A percentile compares a stretch with the other conserved stretches of the same genome.
Evolutionary conservation across 2,329 filamentous ascomycete species (phyloP).

Genomic region (Colletotrichum eleusines): DNA sequence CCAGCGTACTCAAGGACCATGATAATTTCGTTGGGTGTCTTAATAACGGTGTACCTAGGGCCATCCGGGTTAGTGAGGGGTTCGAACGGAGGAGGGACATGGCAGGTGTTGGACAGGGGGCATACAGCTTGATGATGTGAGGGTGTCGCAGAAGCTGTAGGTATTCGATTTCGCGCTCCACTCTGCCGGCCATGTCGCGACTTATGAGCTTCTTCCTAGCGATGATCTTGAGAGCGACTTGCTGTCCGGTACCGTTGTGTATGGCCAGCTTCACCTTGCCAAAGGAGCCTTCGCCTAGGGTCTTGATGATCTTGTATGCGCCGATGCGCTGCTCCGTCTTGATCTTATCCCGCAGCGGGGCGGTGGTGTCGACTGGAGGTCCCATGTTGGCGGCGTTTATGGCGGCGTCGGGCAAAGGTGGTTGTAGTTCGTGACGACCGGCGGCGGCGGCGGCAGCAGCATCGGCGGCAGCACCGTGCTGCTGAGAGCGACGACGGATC

Average conservation of each 20-base stretch:
- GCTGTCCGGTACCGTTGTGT: conserved; percentile 90
- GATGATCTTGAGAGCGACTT: conserved; percentile 98
- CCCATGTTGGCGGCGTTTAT: conserved; percentile 52
- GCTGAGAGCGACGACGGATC: conserved; percentile 62
- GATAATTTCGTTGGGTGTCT: conserved; percentile 92
- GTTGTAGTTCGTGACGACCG: conserved; percentile 44
- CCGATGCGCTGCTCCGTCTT: conserved; percentile 87
- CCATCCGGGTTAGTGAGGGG: conserved; percentile 10
- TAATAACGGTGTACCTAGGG: conserved; percentile 91
- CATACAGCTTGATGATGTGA: conserved; percentile 97
- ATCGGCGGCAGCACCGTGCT: conserved; percentile 33
- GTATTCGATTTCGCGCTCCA: conserved; percentile 98
- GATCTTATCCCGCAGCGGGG: conserved; percentile 57
- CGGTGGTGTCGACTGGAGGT: conserved; percentile 43
- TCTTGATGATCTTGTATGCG: conserved; percentile 90
- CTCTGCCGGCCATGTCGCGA: conserved; percentile 96
- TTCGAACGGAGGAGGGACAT: not conserved
- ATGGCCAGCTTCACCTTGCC: conserved; percentile 98
- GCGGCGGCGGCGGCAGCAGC: conserved; percentile 37
- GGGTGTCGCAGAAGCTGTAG: conserved; percentile 94
- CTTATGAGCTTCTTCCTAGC: conserved; percentile 95
- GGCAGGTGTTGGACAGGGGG: conserved; percentile 40
- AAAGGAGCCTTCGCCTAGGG: conserved; percentile 95
- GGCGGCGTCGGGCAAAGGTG: conserved; percentile 46
- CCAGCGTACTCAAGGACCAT: conserved; percentile 99